phyloP scores from a whole-genome alignment of 805 yeast genomes.

The Nakazawaea populi region DNA sequence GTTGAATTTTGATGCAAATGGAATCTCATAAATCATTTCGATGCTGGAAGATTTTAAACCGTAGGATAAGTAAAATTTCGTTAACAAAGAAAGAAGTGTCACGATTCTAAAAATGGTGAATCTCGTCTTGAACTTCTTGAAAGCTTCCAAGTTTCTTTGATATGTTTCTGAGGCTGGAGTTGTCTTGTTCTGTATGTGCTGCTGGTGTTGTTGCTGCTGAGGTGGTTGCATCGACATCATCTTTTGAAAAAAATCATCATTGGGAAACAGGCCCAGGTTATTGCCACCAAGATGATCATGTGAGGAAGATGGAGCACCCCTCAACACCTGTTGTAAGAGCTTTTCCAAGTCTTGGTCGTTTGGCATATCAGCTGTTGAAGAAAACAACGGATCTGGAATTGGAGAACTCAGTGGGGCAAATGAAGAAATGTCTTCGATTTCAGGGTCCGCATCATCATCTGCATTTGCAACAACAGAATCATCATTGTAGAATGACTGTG shows the following conservation, averaged over 20 bases:
- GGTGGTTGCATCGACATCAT: not conserved
- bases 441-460: constrained; percentile 18
- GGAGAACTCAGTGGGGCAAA: constrained; percentile 10
- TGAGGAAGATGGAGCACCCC: constrained; percentile 12
- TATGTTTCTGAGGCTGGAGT: not conserved
- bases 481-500: constrained; percentile 13
- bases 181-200: not conserved
- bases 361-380: constrained; percentile 4
- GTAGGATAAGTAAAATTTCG: constrained; percentile 2
- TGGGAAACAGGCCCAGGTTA: not conserved
- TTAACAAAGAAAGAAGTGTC: constrained; percentile 11
- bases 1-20: constrained; percentile 16
- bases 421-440: constrained; percentile 15
- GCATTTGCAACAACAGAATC: constrained; percentile 9
- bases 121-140: constrained; percentile 11
- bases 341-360: constrained; percentile 15
- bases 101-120: constrained; percentile 16
- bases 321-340: constrained; percentile 14
- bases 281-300: not conserved
- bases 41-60: constrained; percentile 9
- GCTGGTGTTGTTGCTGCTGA: constrained; percentile 1
- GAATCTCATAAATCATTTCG: constrained; percentile 6
- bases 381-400: constrained; percentile 10
- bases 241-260: constrained; percentile 3
- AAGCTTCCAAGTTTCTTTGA: not conserved